Percentiles rank a stretch among this genome's conserved stretches.
These are phyloP conservation scores for Ramicandelaber brevisporus DNA, from an alignment of 192 early-diverging fungal genomes.

Conservation along the genomic window DNA sequence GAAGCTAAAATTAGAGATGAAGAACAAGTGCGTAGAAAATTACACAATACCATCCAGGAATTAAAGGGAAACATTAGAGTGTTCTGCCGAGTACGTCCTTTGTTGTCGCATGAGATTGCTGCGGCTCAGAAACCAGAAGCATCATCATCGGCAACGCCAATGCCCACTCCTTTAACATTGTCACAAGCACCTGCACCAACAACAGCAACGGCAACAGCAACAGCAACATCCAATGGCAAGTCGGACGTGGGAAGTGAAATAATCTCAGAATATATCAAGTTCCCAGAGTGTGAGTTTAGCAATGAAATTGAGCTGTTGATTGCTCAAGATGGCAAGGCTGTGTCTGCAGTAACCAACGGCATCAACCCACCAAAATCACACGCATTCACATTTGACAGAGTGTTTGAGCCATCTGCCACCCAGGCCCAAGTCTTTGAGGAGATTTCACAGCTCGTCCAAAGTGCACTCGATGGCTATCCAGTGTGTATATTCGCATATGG, in stretches of 20 bases:
- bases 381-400: constrained; percentile 64
- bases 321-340: constrained; percentile 1
- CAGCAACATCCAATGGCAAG: too few relatives aligned
- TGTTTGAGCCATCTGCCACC: constrained; percentile 37
- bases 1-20: constrained; percentile 38
- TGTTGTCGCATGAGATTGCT: constrained; percentile 9
- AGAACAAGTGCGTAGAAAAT: constrained; percentile 47
- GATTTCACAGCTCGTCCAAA: constrained; percentile 88
- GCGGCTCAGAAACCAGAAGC: constrained; percentile 1
- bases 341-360: constrained; percentile 15
- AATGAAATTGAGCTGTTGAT: constrained; percentile 55
- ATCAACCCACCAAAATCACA: constrained; percentile 29
- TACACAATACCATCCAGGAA: constrained; percentile 87
- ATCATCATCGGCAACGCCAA: constrained; percentile 2
- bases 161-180: too few relatives aligned
- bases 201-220: constrained; percentile 1
- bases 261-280: constrained; percentile 19
- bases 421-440: constrained; percentile 79
- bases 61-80: constrained; percentile 94
- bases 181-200: too few relatives aligned
- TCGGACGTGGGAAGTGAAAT: too few relatives aligned
- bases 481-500: constrained; percentile 97
- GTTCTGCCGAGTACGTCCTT: constrained; percentile 81
- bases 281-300: constrained; percentile 26
- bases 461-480: constrained; percentile 86